Evolutionary conservation across 2,329 filamentous ascomycete genomes (phyloP).

Genomic region (Fusarium sororula): DNA sequence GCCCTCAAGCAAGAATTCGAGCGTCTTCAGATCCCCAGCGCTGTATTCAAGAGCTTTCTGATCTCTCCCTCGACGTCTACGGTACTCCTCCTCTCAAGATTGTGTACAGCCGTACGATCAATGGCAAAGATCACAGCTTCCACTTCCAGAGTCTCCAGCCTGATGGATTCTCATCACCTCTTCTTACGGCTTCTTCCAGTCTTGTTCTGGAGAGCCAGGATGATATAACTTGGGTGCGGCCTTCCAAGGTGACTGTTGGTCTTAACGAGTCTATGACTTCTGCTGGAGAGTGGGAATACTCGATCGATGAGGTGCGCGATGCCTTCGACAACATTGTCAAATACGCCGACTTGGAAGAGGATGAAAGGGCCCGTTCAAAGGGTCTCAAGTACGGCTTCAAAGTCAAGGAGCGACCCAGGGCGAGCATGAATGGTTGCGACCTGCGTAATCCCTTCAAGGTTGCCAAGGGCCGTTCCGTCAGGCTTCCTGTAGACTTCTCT

Average conservation of each 20-base stretch:
- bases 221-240: constrained; percentile 82
- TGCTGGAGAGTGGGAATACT: constrained; percentile 86
- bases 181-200: constrained; percentile 69
- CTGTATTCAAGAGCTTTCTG: constrained; percentile 88
- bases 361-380: constrained; percentile 71
- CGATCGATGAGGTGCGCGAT: constrained; percentile 91
- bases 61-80: constrained; percentile 82
- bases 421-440: constrained; percentile 79
- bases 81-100: constrained; percentile 93
- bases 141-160: constrained; percentile 95
- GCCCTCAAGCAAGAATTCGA: constrained; percentile 81
- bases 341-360: constrained; percentile 73
- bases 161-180: constrained; percentile 81
- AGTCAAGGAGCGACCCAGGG: constrained; percentile 86
- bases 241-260: constrained; percentile 79
- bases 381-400: constrained; percentile 79
- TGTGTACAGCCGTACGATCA: constrained; percentile 88
- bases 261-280: constrained; percentile 88
- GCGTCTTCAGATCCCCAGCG: constrained; percentile 68
- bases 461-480: constrained; percentile 74
- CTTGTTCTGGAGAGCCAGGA: constrained; percentile 70
- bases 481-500: constrained; percentile 77
- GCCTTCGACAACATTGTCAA: constrained; percentile 86
- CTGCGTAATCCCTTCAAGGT: constrained; percentile 83
- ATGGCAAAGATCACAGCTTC: constrained; percentile 82